Evolutionary conservation across 257 asterid genomes (phyloP), one percentile per base, ranked within the genome.

Genomic region (Solanum pimpinellifolium): DNA sequence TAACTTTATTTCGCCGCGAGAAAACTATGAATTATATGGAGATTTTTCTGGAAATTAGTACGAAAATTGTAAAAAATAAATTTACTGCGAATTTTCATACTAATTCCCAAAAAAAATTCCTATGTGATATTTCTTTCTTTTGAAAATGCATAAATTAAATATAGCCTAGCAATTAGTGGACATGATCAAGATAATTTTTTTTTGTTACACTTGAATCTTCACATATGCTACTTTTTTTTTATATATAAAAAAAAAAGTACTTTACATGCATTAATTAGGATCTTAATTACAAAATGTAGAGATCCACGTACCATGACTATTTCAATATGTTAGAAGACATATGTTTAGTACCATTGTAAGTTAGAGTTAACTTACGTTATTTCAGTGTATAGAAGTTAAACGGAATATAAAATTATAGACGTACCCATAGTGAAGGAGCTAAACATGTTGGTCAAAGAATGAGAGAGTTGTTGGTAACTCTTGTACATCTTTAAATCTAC

Each of bases 381-480:
- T n/a, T n/a, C 27, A 72, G 9, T 9, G 9, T 14, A 72, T 12
- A 72, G 0, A 31, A 16, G 7, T 16, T 70, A 70, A 42, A 35
- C 4, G 2, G 3, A 11, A 73, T 78, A 46, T 11, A 11, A 80
- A 80, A 47, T 80, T 5, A 13, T 39, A 2, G 23, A 11, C 82
- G 44, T 74, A 90, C 94, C 92, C 92, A 88, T 89, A 68, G 94
- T 92, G 73, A 90, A 92, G 74, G 94, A 92, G 56, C 91, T 89
- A 74, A 92, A 90, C 92, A 90, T 92, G 27, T 92, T 92, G 87
- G 92, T 91, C 88, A 92, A 88, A 83, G 94, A 90, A 87, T 92
- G 88, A 88, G 94, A 88, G 23, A 92, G 92, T 88, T 90, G 87
- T 92, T 92, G 92, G 77, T 92, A 92, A 70, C 88, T 89, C 81